Evolutionary conservation across 1,284 basidiomycete genomes (phyloP).

Genomic region (Takashimella tepidaria): DNA sequence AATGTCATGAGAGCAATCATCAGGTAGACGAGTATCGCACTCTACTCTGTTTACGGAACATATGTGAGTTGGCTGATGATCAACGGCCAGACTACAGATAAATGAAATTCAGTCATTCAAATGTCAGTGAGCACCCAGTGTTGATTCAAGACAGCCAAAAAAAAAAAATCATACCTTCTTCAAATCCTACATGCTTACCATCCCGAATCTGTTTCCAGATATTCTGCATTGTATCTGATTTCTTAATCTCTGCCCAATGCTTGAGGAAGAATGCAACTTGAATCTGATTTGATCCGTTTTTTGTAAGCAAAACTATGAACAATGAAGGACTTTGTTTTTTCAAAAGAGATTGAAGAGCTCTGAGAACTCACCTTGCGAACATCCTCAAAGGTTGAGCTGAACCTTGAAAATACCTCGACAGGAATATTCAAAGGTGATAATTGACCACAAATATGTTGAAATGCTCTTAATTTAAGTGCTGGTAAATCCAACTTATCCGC

Average conservation of each 20-base stretch:
- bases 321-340: too few relatives aligned
- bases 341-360: too few relatives aligned
- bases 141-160: not conserved
- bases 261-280: slow-evolving; percentile 71
- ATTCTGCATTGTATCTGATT: slow-evolving; percentile 70
- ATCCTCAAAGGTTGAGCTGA: slow-evolving; percentile 73
- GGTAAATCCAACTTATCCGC: slow-evolving; percentile 60
- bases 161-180: slow-evolving; percentile 43
- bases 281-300: slow-evolving; percentile 49
- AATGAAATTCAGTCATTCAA: not conserved
- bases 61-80: slow-evolving; percentile 27
- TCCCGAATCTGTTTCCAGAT: slow-evolving; percentile 77
- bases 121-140: too few relatives aligned
- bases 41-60: not conserved
- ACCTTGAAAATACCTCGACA: slow-evolving; percentile 78
- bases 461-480: slow-evolving; percentile 40
- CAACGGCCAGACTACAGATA: slow-evolving; percentile 36
- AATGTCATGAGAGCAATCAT: too few relatives aligned
- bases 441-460: slow-evolving; percentile 67
- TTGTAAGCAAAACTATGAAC: too few relatives aligned
- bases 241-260: slow-evolving; percentile 75
- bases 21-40: too few relatives aligned
- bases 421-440: slow-evolving; percentile 74
- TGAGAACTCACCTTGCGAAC: slow-evolving; percentile 67
- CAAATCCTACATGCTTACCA: slow-evolving; percentile 73